These are phyloP conservation scores for Blastocystis sp. DNA, from an alignment of 352 stramenopile species.

Conservation along the genomic window DNA sequence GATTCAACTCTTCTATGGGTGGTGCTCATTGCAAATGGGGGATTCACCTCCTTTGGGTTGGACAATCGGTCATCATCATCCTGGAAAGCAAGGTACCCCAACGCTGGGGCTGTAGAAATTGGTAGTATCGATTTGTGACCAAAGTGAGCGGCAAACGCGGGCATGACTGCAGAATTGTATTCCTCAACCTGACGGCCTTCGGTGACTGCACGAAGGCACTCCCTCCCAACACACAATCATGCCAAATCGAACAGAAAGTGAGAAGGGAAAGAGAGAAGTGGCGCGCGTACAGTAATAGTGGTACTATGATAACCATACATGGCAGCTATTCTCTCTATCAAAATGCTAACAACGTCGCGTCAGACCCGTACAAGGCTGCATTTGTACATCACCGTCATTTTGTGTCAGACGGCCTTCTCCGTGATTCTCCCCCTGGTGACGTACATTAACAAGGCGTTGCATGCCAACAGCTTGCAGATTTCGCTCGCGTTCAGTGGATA, in stretches of 20 bases:
- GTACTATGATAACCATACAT: not conserved
- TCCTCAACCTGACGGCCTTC: too few relatives aligned
- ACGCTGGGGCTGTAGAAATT: too few relatives aligned
- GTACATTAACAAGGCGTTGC: slow-evolving; percentile 39
- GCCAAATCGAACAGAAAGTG: not conserved
- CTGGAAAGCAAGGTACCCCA: too few relatives aligned
- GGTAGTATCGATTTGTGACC: too few relatives aligned
- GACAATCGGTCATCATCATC: too few relatives aligned
- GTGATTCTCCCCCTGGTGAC: slow-evolving; percentile 31
- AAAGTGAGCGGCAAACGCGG: too few relatives aligned
- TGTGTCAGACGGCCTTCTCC: slow-evolving; percentile 35
- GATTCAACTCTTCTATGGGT: not conserved
- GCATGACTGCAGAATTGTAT: too few relatives aligned
- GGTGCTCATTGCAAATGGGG: too few relatives aligned
- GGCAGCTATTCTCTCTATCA: not conserved
- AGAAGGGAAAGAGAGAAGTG: not conserved
- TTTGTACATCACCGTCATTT: not conserved
- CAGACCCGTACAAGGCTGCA: slow-evolving; percentile 22
- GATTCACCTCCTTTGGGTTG: too few relatives aligned
- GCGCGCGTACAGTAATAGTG: not conserved
- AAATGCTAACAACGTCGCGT: slow-evolving; percentile 9
- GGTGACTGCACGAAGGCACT: too few relatives aligned
- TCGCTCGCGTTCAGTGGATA: slow-evolving; percentile 59
- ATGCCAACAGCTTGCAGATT: slow-evolving; percentile 31
- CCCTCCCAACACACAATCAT: too few relatives aligned